Percentiles rank a stretch among this genome's conserved stretches.
These are phyloP conservation scores for Venturia oleaginea DNA, from an alignment of 2,329 filamentous ascomycete species.

Conservation along the genomic window DNA sequence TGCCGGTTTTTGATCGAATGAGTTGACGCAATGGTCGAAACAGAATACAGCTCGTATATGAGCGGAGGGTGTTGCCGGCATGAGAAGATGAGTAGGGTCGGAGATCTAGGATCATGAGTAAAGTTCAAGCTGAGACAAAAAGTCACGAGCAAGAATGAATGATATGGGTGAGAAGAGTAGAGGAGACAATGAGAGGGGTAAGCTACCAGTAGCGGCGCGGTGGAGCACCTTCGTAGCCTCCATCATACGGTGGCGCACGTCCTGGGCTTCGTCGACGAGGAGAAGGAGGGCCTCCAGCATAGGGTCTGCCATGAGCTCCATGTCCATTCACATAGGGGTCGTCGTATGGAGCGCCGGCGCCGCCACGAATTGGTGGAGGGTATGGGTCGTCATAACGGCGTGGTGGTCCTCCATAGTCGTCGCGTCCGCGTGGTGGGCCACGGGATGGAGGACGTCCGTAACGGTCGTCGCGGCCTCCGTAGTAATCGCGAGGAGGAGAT, in stretches of 20 bases:
- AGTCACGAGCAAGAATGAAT: conserved; percentile 1
- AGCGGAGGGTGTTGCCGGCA: neutral
- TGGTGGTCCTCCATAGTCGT: conserved; percentile 57
- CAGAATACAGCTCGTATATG: neutral
- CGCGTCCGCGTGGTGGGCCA: conserved; percentile 50
- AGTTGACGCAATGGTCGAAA: neutral
- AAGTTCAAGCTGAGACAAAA: conserved; percentile 4
- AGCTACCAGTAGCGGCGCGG: conserved; percentile 37
- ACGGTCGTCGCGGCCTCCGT: conserved; percentile 67
- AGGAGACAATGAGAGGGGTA: conserved; percentile 13
- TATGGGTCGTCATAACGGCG: conserved; percentile 70
- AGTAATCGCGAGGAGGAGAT: conserved; percentile 73
- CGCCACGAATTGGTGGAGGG: conserved; percentile 40
- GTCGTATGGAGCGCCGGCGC: conserved; percentile 46
- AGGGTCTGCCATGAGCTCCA: conserved; percentile 43
- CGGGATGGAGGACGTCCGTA: conserved; percentile 50
- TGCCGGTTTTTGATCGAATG: neutral
- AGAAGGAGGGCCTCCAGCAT: conserved; percentile 38
- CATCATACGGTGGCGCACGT: conserved; percentile 27
- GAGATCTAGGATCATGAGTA: conserved; percentile 7
- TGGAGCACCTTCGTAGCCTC: conserved; percentile 26
- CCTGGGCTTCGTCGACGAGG: conserved; percentile 30
- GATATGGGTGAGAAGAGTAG: neutral
- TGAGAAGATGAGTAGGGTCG: neutral
- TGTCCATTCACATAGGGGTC: conserved; percentile 54